Base-by-base conservation (phyloP, 2,329 filamentous ascomycete genomes). In the Teratosphaeria nubilosa region DNA sequence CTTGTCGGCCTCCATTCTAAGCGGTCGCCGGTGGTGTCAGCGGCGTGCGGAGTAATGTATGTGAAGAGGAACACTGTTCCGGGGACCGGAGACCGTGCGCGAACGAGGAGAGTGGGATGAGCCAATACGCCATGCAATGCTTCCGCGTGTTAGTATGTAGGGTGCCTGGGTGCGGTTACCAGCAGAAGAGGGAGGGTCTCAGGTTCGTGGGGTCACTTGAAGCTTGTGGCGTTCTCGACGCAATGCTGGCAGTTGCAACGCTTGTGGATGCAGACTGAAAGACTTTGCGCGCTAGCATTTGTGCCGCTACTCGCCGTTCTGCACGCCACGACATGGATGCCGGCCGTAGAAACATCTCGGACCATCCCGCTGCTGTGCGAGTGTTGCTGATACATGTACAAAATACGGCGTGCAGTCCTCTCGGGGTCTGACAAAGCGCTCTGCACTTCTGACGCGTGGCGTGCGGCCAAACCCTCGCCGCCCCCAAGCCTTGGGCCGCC, bases 1-100 rank as follows among this genome's bases (percentile, higher is more conserved):
- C 69, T 79, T 78, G 69, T 76, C 73, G 67, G 71, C 65, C 59
- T 78, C 69, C 66, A 73, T 72, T 58, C 31, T 62, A 60, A 51
- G 1, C 20, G 20, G 16, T 50, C 25, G 27, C 24, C 30, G n/a
- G 45, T 51, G 55, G 27, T 51, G 37, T 54, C 20, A 41, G 53
- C 55, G 51, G 54, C 41, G 54, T 45, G 41, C 30, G n/a, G 58
- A 25, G 16, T 30, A 13, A 41, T 52, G 45, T 56, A 41, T 25
- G 51, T 25, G 20, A 13, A n/a, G 25, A 27, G 13, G 30, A 9
- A 27, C 9, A 16, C 22, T 22, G 41, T 45, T 7, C 13, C 6
- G 6, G 20, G 41, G 9, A 48, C 11, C 16, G 4, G 34, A 37
- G 11, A 11, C 34, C 34, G 34, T 37, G 34, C 34, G 14, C 34